Base-by-base conservation (phyloP, 2,329 filamentous ascomycete genomes). In the Scorias spongiosa region DNA sequence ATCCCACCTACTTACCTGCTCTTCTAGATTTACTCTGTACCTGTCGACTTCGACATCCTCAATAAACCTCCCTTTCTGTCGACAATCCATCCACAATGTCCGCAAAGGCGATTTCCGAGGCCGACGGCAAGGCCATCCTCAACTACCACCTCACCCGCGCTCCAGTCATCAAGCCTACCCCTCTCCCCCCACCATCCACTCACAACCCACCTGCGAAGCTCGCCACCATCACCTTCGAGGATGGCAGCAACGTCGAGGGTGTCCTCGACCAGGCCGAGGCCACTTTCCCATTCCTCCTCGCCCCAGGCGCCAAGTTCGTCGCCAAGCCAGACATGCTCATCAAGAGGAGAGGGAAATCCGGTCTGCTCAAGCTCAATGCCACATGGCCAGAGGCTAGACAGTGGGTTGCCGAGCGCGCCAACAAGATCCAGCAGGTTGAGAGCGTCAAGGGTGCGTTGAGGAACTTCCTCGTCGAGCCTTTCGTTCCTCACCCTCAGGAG, bases 71-170 rank as follows among this genome's bases (percentile, higher is more conserved):
- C 20, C 20, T 7, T 26, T 26, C 20, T 26, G 20, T 26, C 20
- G 20, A 26, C 20, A 26, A 26, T 26, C 20, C 20, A n/a, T 26
- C 20, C 20, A 26, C 20, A 26, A 93, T 93, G 86, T 87, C 85
- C 66, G 85, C 91, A 69, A 98, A 98, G 74, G 84, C 89, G 56
- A 96, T 98, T 65, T 72, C 84, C 76, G 91, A 98, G 77, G 89
- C 89, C 76, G 91, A 98, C 74, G 91, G 91, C 79, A 98, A 98
- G 84, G 91, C 91, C 78, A 96, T 98, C 75, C 78, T 98, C 78
- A 96, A 95, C 84, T 98, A 96, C 78, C 91, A 96, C 76, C 87
- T 98, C 70, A 96, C 91, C 59, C 84, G 91, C 65, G 86, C 91
- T 57, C 81, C 87, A 54, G 83, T 93, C 67, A 94, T 98, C 79